Base-by-base conservation (phyloP, 495 filamentous ascomycete species). In the Penicillium macrosclerotiorum region DNA sequence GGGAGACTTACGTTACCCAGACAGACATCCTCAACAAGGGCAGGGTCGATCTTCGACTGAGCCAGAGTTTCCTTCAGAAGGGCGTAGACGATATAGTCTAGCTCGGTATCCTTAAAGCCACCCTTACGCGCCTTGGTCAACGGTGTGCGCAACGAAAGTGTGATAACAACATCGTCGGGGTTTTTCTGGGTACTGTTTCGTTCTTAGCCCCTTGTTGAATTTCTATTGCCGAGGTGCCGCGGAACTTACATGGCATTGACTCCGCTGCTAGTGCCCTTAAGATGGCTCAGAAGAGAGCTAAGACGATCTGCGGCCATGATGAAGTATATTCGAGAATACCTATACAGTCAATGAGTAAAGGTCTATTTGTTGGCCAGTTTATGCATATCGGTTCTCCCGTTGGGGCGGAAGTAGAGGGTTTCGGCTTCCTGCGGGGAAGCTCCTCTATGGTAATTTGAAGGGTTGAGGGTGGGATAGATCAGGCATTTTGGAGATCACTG, bases 131-230 rank as follows among this genome's bases (percentile, higher is more conserved):
- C 85, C 71, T 93, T 93, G 49, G 85, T 75, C 43, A 94, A 74
- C 0, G 89, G 86, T 6, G 89, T 91, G 23, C 89, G 83, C 52
- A 90, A 68, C 5, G 86, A 86, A 34, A 88, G 75, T 12, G 89
- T 94, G 54, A 98, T 93, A 51, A 98, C 93, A 13, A 96, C 78
- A 78, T 98, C 93, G 68, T 98, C 93, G 47, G 91, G 82, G 65
- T 92, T 94, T 75, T 96, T 92, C 46, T 88, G 84, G 16, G 88
- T 93, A 67, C 91, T 96, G 56, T 38, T 14, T 40, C 8, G 12
- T 45, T 37, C 31, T 57, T 32, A 48, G 49, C n/a, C n/a, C n/a
- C 36, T 37, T 40, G 23, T 20, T 18, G 23, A 43, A 1, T 11
- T 31, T 5, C 26, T 13, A 42, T 25, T 24, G 31, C 42, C 33